Percentiles rank a stretch among this genome's conserved stretches.
Conservation (phyloP, 2,329 filamentous ascomycete genomes). For the Colletotrichum zoysiae region DNA sequence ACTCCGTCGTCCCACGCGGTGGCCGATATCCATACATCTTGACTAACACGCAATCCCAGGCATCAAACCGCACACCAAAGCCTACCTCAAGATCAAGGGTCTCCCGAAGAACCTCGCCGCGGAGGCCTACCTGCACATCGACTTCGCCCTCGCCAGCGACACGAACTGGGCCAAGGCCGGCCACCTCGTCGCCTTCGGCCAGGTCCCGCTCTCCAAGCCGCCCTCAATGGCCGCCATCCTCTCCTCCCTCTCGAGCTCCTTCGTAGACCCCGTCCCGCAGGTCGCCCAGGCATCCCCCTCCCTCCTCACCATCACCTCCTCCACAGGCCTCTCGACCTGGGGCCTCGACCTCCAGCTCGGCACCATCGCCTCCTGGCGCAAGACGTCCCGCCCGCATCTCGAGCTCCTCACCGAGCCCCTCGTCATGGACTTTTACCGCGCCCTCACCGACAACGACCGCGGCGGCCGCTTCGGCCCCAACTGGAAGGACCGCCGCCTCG, state of each 20-base stretch:
- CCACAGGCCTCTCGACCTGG: constrained; percentile 55
- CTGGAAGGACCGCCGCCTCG: constrained; percentile 64
- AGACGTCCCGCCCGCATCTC: constrained; percentile 45
- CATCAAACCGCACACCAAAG: constrained; percentile 58
- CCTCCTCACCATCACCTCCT: constrained; percentile 52
- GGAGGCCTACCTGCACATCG: constrained; percentile 63
- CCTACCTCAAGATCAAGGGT: constrained; percentile 50
- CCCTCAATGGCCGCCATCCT: constrained; percentile 46
- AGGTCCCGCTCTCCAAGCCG: constrained; percentile 57
- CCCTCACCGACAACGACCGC: constrained; percentile 75
- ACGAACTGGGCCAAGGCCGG: constrained; percentile 65
- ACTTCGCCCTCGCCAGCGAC: constrained; percentile 57
- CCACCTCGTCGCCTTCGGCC: constrained; percentile 65
- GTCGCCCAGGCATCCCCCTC: constrained; percentile 29
- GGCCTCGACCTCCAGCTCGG: constrained; percentile 59
- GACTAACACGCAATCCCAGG: constrained; percentile 44
- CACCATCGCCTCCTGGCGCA: constrained; percentile 57
- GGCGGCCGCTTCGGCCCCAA: constrained; percentile 66
- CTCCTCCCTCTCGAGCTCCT: constrained; percentile 32
- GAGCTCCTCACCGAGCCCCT: constrained; percentile 61
- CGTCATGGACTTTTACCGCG: constrained; percentile 70
- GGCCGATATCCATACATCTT: no score
- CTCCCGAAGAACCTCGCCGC: constrained; percentile 47
- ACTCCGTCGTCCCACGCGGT: background rate
- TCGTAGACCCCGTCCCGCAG: constrained; percentile 31